Evolutionary conservation across 257 asterid genomes (phyloP), one percentile per base, ranked within the genome.

Genomic region (Solanum virginianum): DNA sequence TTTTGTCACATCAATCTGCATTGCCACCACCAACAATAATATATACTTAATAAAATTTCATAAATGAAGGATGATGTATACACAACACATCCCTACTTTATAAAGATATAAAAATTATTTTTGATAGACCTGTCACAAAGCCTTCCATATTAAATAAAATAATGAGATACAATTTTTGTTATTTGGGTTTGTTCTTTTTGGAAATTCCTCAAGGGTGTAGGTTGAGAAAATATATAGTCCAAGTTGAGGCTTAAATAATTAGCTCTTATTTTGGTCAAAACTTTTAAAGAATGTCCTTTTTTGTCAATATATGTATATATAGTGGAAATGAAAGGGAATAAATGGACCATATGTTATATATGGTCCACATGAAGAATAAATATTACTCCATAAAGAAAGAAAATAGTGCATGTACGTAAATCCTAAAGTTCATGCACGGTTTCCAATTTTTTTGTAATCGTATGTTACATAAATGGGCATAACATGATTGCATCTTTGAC

Each of bases 401-500:
- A 36, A 36, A 63, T 10, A 81, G 86, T 85, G 86, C 80, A 88
- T 49, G 87, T 88, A 85, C 90, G 90, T 89, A 84, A 68, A 57
- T 68, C 29, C 84, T 54, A 85, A 60, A 51, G 17, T 90, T 88
- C 90, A 88, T 92, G 91, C 93, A 92, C 84, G 92, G 85, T 86
- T 80, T 75, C 65, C 57, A 82, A 84, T 69, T 87, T 56, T 51
- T 51, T 63, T 80, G 85, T 68, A 63, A 85, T 70, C 5, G 85
- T 72, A 74, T 86, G 83, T 6, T 20, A 45, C 10, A 49, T 36
- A 70, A 83, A 17, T 82, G 56, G 13, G 10, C 60, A 80, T 18
- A 41, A 62, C 17, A 66, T 29, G 71, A 59, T 53, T 45, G 86
- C 36, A 85, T 54, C 36, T 88, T 84, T 77, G 59, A 85, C 77